Base-by-base conservation (phyloP, 768 basidiomycete species). In the Daedaleopsis nitida region DNA sequence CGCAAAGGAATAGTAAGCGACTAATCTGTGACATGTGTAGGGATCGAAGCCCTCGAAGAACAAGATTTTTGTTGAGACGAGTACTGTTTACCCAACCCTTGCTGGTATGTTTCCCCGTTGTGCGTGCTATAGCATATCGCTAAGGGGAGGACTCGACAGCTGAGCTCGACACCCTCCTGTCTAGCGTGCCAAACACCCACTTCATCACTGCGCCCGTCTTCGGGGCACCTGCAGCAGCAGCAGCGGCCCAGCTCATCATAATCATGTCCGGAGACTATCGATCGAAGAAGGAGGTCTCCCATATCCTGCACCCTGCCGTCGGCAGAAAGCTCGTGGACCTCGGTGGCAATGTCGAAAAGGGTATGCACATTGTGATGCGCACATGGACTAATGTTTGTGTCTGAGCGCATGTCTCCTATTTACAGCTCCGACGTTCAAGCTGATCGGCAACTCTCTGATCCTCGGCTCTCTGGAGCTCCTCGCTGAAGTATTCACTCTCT, bases 11-110 rank as follows among this genome's bases (percentile, higher is more conserved):
- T n/a, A n/a, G n/a, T n/a, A n/a, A n/a, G n/a, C n/a, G n/a, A n/a
- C n/a, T 32, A 7, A 32, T 7, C 27, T 32, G 7, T 32, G 27
- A 32, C 7, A 7, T 32, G 7, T 32, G 27, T 32, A 76, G 74
- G 65, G 64, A 12, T 45, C 62, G 16, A 78, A 80, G 34, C 78
- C 82, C 1, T 70, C 78, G 8, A 79, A 75, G 69, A 73, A 78
- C 65, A 94, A 87, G 71, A 89, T 92, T 49, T 93, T 95, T 64
- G 87, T 94, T 35, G 93, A 96, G 66, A 92, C 89, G 13, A 87
- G 86, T 74, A 96, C 93, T 3, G 91, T 92, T 51, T 71, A 68
- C 39, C 69, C 69, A 2, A 56, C 66, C 0, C 55, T 70, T 21
- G 68, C 71, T 47, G 71, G 71, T 70, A 23, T 19, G 65, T 48